Evolutionary conservation across 352 stramenopile genomes (phyloP).

Genomic region (Pseudoperonospora humuli): DNA sequence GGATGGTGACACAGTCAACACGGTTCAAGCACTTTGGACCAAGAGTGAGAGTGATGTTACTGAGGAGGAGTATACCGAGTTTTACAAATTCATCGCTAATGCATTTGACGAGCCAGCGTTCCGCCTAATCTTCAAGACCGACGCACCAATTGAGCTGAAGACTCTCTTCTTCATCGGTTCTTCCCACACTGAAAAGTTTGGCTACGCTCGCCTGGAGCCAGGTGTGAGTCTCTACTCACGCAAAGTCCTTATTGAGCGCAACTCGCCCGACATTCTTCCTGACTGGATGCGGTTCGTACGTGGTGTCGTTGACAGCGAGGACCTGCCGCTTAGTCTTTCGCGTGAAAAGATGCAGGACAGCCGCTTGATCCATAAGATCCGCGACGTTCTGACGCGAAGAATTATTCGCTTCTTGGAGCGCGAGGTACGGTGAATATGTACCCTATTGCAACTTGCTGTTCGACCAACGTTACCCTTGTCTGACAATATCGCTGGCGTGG

Average conservation of each 20-base stretch:
- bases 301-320: slow-evolving; percentile 94
- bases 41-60: slow-evolving; percentile 92
- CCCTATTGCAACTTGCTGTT: background rate
- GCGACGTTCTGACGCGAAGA: slow-evolving; percentile 91
- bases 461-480: background rate
- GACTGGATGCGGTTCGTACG: slow-evolving; percentile 95
- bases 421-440: slow-evolving; percentile 29
- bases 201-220: slow-evolving; percentile 91
- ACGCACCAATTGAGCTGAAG: slow-evolving; percentile 98
- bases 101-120: slow-evolving; percentile 92
- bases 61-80: slow-evolving; percentile 95
- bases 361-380: slow-evolving; percentile 93
- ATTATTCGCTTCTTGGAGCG: slow-evolving; percentile 88
- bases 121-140: slow-evolving; percentile 94
- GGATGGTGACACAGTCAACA: slow-evolving; percentile 97
- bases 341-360: slow-evolving; percentile 99
- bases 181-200: slow-evolving; percentile 97
- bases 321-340: slow-evolving; percentile 98
- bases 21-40: slow-evolving; percentile 97
- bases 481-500: background rate
- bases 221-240: slow-evolving; percentile 97
- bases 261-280: slow-evolving; percentile 95
- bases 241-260: slow-evolving; percentile 98
- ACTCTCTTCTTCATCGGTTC: slow-evolving; percentile 95
- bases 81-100: slow-evolving; percentile 96